Conservation (phyloP, 2,329 filamentous ascomycete genomes). For the Epichloe amarillans region DNA sequence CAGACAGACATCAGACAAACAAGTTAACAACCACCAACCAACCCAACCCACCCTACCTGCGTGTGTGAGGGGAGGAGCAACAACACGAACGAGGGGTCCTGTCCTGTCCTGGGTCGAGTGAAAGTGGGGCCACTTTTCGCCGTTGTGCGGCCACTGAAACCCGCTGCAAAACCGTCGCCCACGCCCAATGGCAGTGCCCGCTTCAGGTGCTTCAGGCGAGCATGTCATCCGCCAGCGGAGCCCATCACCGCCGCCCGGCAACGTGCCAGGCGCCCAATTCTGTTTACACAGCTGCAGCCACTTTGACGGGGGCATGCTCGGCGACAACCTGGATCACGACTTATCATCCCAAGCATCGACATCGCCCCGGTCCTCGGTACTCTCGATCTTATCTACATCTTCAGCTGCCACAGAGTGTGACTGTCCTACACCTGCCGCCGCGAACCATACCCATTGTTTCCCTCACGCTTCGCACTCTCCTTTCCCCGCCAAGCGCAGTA, state of each 20-base stretch:
- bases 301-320: conserved; percentile 10
- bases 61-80: neutral
- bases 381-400: neutral
- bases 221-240: conserved; percentile 8
- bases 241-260: conserved; percentile 22
- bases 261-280: conserved; percentile 24
- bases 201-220: conserved; percentile 1
- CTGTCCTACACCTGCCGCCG: conserved; percentile 4
- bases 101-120: neutral
- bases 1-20: neutral
- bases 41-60: too few species aligned
- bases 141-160: conserved; percentile 1
- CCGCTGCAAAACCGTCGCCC: neutral
- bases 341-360: conserved; percentile 13
- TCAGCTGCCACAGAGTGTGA: neutral
- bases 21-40: neutral
- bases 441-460: conserved; percentile 11
- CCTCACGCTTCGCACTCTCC: conserved; percentile 5
- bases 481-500: conserved; percentile 6
- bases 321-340: conserved; percentile 14
- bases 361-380: neutral
- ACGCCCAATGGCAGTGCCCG: conserved; percentile 6
- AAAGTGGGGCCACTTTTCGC: neutral
- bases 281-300: conserved; percentile 25
- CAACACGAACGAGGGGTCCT: neutral